Conservation (phyloP, 768 basidiomycete species). For the Suillus placidus region DNA sequence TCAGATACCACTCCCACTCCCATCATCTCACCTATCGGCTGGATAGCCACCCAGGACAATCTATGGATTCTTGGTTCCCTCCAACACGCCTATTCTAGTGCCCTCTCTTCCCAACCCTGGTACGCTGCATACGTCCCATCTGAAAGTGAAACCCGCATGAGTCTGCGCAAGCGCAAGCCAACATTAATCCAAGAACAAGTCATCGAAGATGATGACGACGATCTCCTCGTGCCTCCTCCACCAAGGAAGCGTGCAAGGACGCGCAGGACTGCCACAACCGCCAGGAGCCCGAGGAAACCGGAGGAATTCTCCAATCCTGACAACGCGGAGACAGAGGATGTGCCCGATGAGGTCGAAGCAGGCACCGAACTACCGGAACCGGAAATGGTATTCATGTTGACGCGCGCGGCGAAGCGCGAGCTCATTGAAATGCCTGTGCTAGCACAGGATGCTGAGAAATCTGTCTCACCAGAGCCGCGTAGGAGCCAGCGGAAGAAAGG, state of each 20-base stretch:
- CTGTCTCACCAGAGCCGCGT: slow-evolving; percentile 20
- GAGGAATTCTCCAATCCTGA: slow-evolving; percentile 13
- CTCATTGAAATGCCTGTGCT: slow-evolving; percentile 22
- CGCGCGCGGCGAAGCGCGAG: slow-evolving; percentile 26
- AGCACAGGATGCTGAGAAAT: slow-evolving; percentile 15
- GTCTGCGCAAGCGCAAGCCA: slow-evolving; percentile 35
- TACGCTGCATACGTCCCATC: slow-evolving; percentile 34
- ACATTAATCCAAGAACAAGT: slow-evolving; percentile 21
- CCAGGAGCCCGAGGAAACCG: slow-evolving; percentile 12
- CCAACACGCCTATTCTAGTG: slow-evolving; percentile 31
- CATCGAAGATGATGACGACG: slow-evolving; percentile 36
- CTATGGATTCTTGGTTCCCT: slow-evolving; percentile 37
- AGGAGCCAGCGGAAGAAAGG: slow-evolving; percentile 35
- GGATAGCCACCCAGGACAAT: slow-evolving; percentile 37
- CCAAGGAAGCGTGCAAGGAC: slow-evolving; percentile 34
- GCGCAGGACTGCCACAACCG: slow-evolving; percentile 23
- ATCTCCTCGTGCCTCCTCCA: slow-evolving; percentile 27
- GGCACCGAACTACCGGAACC: slow-evolving; percentile 10
- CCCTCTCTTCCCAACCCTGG: slow-evolving; percentile 29
- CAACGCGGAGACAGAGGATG: slow-evolving; percentile 12
- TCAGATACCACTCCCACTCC: slow-evolving; percentile 33
- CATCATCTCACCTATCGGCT: slow-evolving; percentile 38
- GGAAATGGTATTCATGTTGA: slow-evolving; percentile 2
- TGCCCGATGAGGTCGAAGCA: background rate
- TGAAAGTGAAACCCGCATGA: slow-evolving; percentile 37